Evolutionary conservation across 495 filamentous ascomycete genomes (phyloP), one percentile per base, ranked within the genome.

Genomic region (Penicillium paradoxum): DNA sequence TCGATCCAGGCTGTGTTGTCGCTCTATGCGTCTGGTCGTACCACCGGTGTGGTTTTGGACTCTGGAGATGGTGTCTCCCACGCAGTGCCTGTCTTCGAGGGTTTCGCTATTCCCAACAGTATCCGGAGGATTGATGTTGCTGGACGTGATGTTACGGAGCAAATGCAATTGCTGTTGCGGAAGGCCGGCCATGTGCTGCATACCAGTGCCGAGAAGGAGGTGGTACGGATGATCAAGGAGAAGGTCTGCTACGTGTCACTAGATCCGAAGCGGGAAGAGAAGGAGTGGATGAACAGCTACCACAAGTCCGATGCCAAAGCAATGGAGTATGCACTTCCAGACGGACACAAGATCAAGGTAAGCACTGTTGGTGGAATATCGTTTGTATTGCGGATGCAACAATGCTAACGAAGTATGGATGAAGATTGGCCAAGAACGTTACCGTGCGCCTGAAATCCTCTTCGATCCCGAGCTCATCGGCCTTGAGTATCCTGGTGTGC

Each of bases 391-490:
- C 18, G n/a, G 9, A 27, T 17, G 7, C 24, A 14, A 50, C 0
- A 6, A 32, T 33, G 6, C 49, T 55, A 32, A 51, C 32, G 22
- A 6, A 44, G 17, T 21, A 22, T 14, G 18, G 42, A 29, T 54
- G 21, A 53, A 91, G 87, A 80, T 93, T 64, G 91, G 91, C 51
- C 76, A 88, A 55, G 93, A 97, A 73, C 85, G 93, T 9, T 97
- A 96, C 80, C 84, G 91, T 52, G 93, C 93, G 14, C 91, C 93
- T 13, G 93, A 99, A 70, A 96, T 97, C 58, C 84, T 99, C 17
- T 99, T 99, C 75, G 89, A 97, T 62, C 93, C 93, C 10, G 95
- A 96, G 63, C 82, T 97, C 51, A 96, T 97, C 58, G 93, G 93
- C 7, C 85, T 96, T 44, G 93, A 99, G 74, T 99, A 96, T 69